Evolutionary conservation across 2,329 filamentous ascomycete genomes (phyloP), one percentile per base, ranked within the genome.

Genomic region (Xylaria arbuscula): DNA sequence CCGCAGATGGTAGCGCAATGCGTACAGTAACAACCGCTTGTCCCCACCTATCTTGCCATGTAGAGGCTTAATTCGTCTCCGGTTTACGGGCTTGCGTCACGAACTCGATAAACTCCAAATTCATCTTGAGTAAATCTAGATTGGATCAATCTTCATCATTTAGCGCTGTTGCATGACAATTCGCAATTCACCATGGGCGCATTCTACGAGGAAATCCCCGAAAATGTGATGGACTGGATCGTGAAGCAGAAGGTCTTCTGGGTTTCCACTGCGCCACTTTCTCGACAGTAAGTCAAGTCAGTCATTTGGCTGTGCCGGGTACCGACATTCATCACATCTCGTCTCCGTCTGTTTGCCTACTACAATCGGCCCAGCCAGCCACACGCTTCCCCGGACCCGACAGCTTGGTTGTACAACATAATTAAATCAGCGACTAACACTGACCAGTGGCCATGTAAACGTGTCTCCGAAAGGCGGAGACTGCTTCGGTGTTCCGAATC

Each of bases 381-480:
- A 40, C 38, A 36, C 5, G 45, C 22, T 40, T 17, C 24, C 24
- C 22, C n/a, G 4, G 36, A 38, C 28, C 48, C 32, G 10, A 42
- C 6, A 1, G n/a, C 13, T 8, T 28, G 13, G n/a, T 34, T 9
- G 28, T 3, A 19, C 15, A 17, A 45, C 47, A 55, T 11, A n/a
- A 17, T 17, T 17, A 15, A 22, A 17, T 17, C 8, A 15, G 7
- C 13, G 2, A 47, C 66, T 68, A 38, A 70, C 36, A 11, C 22
- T 51, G 8, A 57, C 19, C 15, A 70, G 82, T 1, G 80, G 80
- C 2, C 92, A 94, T 81, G 83, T 94, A 82, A 94, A 94, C 75
- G 81, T 93, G 64, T 94, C 91, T 0, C 91, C 92, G 57, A 93
- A 94, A 79, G 92, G 92, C 57, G 84, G 90, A 24, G 82, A 88